phyloP scores from a whole-genome alignment of 164 flowering plant genomes.

The Tetracentron sinense region DNA sequence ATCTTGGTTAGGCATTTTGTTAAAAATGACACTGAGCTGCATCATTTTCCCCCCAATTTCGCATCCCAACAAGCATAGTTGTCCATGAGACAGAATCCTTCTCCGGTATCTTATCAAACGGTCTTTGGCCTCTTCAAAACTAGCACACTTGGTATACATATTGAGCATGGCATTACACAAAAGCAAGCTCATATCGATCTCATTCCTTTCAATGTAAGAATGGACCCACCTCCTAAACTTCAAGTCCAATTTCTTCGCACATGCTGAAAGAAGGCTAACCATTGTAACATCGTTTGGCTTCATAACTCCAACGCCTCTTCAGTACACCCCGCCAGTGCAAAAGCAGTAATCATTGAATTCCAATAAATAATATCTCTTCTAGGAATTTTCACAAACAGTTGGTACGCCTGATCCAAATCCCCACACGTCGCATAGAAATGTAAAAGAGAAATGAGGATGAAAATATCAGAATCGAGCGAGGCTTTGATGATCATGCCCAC shows the following conservation, averaged over 20 bases:
- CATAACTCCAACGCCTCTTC: slow-evolving; percentile 46
- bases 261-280: slow-evolving; percentile 63
- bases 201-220: slow-evolving; percentile 42
- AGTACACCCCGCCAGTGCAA: slow-evolving; percentile 37
- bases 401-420: slow-evolving; percentile 37
- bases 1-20: slow-evolving; percentile 48
- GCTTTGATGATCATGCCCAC: slow-evolving; percentile 48
- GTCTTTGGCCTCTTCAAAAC: slow-evolving; percentile 39
- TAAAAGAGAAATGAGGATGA: slow-evolving; percentile 48
- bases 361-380: slow-evolving; percentile 69
- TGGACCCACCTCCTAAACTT: slow-evolving; percentile 55
- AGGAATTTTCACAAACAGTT: slow-evolving; percentile 41
- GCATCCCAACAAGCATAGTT: slow-evolving; percentile 66
- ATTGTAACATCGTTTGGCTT: slow-evolving; percentile 57
- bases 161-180: slow-evolving; percentile 65
- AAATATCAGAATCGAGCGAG: slow-evolving; percentile 39
- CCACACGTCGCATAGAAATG: slow-evolving; percentile 58
- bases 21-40: slow-evolving; percentile 42
- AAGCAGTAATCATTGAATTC: slow-evolving; percentile 65
- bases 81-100: slow-evolving; percentile 66
- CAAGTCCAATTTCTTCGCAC: slow-evolving; percentile 51
- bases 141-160: slow-evolving; percentile 69
- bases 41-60: slow-evolving; percentile 41
- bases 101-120: slow-evolving; percentile 48
- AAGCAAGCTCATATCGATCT: slow-evolving; percentile 29